Percentiles rank a stretch among this genome's conserved stretches.
These are phyloP conservation scores for Solanum etuberosum DNA, from an alignment of 257 asterid genomes.

Conservation along the genomic window DNA sequence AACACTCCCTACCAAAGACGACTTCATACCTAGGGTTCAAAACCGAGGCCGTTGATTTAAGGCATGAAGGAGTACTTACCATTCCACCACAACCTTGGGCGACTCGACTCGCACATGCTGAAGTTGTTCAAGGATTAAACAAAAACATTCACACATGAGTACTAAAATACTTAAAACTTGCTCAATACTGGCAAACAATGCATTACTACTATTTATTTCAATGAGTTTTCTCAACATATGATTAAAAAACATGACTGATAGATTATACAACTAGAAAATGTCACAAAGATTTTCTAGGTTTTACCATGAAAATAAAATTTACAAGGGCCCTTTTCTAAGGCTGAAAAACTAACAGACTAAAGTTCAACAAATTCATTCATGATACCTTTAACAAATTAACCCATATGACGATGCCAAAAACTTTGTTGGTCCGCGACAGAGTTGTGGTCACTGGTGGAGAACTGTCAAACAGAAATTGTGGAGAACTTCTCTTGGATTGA, in stretches of 20 bases:
- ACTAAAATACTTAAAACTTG: not conserved
- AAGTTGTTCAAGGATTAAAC: not conserved
- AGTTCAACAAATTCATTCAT: not conserved
- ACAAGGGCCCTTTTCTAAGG: not conserved
- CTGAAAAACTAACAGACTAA: not conserved
- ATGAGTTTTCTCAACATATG: not conserved
- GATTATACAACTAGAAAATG: not conserved
- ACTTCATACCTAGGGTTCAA: fast-evolving
- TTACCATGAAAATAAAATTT: not conserved
- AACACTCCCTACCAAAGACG: not conserved
- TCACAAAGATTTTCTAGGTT: not conserved
- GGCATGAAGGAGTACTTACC: not conserved
- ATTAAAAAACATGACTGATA: not conserved
- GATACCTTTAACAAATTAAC: not conserved
- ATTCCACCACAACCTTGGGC: not conserved
- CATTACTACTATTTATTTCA: not conserved
- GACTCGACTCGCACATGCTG: not conserved
- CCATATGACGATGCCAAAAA: not conserved
- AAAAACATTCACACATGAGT: not conserved
- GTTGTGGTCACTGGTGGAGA: not conserved
- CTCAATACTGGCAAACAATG: not conserved
- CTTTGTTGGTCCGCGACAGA: not conserved
- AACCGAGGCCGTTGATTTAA: not conserved
- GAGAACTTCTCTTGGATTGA: not conserved
- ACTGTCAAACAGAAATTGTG: not conserved